Evolutionary conservation across 441 rosid species (phyloP), one percentile per base, ranked within the genome.

Genomic region (Populus hybrid): DNA sequence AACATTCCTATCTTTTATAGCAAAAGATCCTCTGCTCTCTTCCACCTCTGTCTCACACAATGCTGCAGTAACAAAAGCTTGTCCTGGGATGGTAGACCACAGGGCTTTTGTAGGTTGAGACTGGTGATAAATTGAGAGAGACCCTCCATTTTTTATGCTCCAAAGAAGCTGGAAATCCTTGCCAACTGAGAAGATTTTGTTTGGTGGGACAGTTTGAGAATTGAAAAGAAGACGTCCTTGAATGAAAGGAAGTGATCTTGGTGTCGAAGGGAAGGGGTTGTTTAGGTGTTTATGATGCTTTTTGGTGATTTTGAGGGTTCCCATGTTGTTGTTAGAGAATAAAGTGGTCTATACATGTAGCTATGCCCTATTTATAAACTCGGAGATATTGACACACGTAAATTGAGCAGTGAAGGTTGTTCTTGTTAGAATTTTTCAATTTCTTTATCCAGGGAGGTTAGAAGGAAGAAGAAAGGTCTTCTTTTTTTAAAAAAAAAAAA

Each of bases 11-110:
- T 89, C 91, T 53, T 82, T 86, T 64, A 91, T 42, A 46, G 75
- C 78, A 68, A 89, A 91, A 3, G 93, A 91, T 75, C 95, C 95
- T 67, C 95, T 85, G 84, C 93, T 89, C 79, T 91, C 95, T 75
- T 91, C 86, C 59, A 91, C 88, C 85, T 88, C 88, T 12, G 93
- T 88, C 35, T 86, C 87, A 6, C 82, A 87, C 83, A 80, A 7
- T 23, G 91, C 91, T 3, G 91, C 91, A 16, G 91, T 88, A 77
- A 91, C 84, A 73, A 91, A 91, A 68, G 91, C 86, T 34, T 75
- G 81, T 21, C 95, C 90, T 0, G 91, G 89, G 68, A 85, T 57
- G 78, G 88, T 86, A 28, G 91, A 87, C 95, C 95, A 89, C 11
- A 91, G 30, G 68, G 80, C n/a, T 63, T 69, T 88, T 30, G 82